Base-by-base conservation (phyloP, 139 green algal genomes). In the Auxenochlorella pyrenoidosa region DNA sequence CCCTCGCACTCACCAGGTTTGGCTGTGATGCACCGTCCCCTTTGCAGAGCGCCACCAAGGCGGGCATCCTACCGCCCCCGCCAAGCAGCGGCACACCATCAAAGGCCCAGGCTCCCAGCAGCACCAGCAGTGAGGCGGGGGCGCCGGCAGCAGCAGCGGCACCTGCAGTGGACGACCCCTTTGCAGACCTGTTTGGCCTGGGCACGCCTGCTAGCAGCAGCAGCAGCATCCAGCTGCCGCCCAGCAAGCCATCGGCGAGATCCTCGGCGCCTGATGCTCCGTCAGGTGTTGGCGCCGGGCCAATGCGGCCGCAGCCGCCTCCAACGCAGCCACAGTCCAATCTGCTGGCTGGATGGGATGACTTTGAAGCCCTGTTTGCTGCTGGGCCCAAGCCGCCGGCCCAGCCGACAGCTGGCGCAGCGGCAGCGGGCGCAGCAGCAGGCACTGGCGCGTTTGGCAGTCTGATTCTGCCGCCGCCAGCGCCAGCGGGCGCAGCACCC, bases 331-430 rank as follows among this genome's bases (percentile, higher is more conserved):
- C 85, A 19, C 22, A 54, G 16, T 79, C 76, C 70, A 83, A 88
- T 80, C 47, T 91, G n/a, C 51, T 91, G 19, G 38, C 84, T 32
- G 88, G 88, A 6, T 91, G 88, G 88, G 85, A 89, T 19, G 88
- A 91, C 30, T 91, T 91, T 71, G 88, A 89, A n/a, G 78, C 84
- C 59, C 40, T 91, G 32, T 91, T 91, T 88, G 58, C 51, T n/a
- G 82, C 36, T 0, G 79, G n/a, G 32, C 79, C 79, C 19, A 40
- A 60, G 30, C 54, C 58, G 5, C 30, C 70, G 24, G 83, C n/a
- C 16, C 66, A 76, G 59, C 83, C 75, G 30, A 24, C 60, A 63
- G 26, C 79, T 18, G 18, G 6, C 22, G 13, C 22, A 24, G 71
- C 83, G 38, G 54, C 81, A 28, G 65, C 41, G 15, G 63, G 28